These are phyloP conservation scores for Phytophthora sansomeana DNA, from an alignment of 352 stramenopile species.

Conservation along the genomic window DNA sequence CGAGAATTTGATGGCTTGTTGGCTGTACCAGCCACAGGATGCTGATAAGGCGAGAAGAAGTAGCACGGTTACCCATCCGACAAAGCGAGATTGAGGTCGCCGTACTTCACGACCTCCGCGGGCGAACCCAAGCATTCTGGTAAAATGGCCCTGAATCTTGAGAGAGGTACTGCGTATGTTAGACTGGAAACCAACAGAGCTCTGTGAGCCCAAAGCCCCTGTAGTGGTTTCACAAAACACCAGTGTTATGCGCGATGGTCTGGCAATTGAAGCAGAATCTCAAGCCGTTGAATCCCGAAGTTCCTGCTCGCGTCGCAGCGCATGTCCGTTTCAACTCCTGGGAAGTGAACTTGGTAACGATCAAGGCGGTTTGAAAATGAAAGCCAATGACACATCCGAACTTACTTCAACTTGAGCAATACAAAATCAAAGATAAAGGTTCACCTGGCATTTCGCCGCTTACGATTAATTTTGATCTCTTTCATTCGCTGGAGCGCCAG, in stretches of 20 bases:
- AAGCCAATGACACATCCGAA: background rate
- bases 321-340: background rate
- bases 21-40: conserved; percentile 38
- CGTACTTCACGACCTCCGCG: background rate
- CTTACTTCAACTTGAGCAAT: conserved; percentile 2
- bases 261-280: background rate
- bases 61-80: conserved; percentile 33
- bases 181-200: conserved; percentile 1
- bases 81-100: conserved; percentile 15
- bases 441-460: conserved; percentile 9
- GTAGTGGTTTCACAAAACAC: background rate
- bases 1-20: conserved; percentile 24
- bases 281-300: conserved; percentile 1
- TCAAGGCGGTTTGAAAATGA: background rate
- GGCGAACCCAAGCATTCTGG: conserved; percentile 27
- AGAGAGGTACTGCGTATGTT: conserved; percentile 5
- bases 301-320: background rate
- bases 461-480: conserved; percentile 9
- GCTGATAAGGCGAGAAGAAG: conserved; percentile 25
- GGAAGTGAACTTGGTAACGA: background rate
- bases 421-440: background rate
- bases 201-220: background rate
- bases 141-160: background rate
- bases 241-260: background rate
- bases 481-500: conserved; percentile 1